phyloP scores from a whole-genome alignment of 441 rosid genomes.

The Theobroma grandiflorum region DNA sequence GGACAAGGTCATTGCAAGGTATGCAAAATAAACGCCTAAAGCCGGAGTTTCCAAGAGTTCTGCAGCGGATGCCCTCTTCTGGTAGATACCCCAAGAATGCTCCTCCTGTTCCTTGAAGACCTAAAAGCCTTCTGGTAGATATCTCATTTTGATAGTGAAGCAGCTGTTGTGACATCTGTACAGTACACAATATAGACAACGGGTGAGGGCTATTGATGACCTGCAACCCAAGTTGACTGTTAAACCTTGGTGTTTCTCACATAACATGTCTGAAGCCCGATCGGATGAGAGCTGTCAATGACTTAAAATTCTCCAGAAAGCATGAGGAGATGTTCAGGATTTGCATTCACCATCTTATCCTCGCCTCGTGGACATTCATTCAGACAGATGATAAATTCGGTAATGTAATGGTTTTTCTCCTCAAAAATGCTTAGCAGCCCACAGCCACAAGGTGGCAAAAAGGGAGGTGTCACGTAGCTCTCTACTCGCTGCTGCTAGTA shows the following conservation, averaged over 20 bases:
- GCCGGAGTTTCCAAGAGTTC: conserved; percentile 70
- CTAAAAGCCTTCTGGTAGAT: background rate
- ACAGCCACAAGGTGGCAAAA: background rate
- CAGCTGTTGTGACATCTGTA: conserved; percentile 24
- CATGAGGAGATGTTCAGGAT: background rate
- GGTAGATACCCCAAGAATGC: conserved; percentile 78
- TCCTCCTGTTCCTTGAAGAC: conserved; percentile 57
- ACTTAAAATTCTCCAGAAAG: background rate
- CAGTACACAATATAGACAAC: conserved; percentile 25
- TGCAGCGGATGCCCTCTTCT: conserved; percentile 79
- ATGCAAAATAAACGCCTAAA: conserved; percentile 78
- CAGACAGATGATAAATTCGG: background rate
- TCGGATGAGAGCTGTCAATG: background rate
- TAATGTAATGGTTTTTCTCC: background rate
- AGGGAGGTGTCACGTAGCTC: background rate
- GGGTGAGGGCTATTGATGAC: background rate
- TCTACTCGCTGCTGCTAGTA: background rate
- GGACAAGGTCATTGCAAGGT: conserved; percentile 68
- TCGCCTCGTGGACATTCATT: background rate
- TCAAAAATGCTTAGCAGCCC: background rate
- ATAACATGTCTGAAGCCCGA: conserved; percentile 6
- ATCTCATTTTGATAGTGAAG: conserved; percentile 14
- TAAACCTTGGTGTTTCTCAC: background rate
- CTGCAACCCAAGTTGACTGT: conserved; percentile 12
- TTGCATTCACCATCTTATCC: background rate